Base-by-base conservation (phyloP, 345 rosid genomes). In the Iberis pinnata region DNA sequence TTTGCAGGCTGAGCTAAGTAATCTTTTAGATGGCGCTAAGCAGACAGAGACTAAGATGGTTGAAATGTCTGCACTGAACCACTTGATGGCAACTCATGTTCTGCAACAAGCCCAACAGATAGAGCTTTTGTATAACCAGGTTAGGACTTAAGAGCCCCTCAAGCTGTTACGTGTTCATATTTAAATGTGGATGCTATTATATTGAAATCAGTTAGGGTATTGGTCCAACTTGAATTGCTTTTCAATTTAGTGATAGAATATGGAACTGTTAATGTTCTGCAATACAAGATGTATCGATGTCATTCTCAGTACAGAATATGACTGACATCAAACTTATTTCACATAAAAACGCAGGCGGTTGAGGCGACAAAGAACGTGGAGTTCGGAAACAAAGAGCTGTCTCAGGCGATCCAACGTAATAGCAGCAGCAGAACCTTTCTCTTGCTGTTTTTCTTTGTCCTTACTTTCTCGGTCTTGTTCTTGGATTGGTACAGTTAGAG, bases 41-140 rank as follows among this genome's bases (percentile, higher is more conserved):
- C 73, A 88, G 78, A 92, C 94, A 3, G 98, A 86, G 75, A 83
- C 95, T 19, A 86, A 80, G 78, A 88, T 93, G 97, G 89, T 93
- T 56, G 99, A 93, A 76, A 88, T 93, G 94, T 88, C 97, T 48
- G 97, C 97, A 53, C 32, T 83, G 70, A 88, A 93, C 73, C 99
- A 93, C 53, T 88, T 88, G 39, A 78, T 88, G 86, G 80, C 99
- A 53, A 83, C 97, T 1, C 97, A 88, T 65, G 85, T 93, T 62
- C 84, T 88, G 63, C 99, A 88, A 32, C 99, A 93, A 80, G 83
- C 94, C 18, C 92, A 88, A 56, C 97, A 88, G 67, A 93, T 88
- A 54, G 99, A 88, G 69, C 41, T 49, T 65, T 70, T 93, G 17
- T 88, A 88, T 61, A 94, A 88, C 7, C 95, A 83, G 93, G 99